Base-by-base conservation (phyloP, 768 basidiomycete genomes). In the Mycena epipterygia region DNA sequence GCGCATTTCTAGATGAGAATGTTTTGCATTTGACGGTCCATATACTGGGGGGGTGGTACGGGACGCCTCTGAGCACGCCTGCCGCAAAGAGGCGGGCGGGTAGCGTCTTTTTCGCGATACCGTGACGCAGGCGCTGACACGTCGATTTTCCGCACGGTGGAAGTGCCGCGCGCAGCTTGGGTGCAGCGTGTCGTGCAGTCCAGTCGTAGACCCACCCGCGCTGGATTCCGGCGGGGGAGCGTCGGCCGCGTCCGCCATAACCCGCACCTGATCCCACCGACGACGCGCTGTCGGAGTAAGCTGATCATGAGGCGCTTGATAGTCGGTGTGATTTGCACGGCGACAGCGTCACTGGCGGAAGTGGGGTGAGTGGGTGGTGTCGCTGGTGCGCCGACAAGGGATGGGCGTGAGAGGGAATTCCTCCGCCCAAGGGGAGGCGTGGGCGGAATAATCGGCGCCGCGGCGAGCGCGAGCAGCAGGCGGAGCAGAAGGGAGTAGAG, bases 211-310 rank as follows among this genome's bases (percentile, higher is more conserved):
- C n/a, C 35, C 13, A 17, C 68, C 32, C 5, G 52, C 32, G 33
- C 16, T 70, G 68, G 27, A 70, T 70, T 1, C 68, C 68, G 3
- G 64, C 68, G n/a, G n/a, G n/a, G n/a, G 23, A 70, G 68, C 8
- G 68, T 59, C 1, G 57, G 68, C 35, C 41, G 52, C 6, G 68
- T 64, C 68, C 68, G 32, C 68, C 68, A 14, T 70, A 70, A 1
- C 68, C 68, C 0, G 14, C 32, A 2, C 56, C 57, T 3, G 57
- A 64, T 25, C 53, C 67, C 2, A 37, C 30, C 21, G 67, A 12
- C 5, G 29, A 25, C 29, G 56, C 58, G 1, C 16, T 48, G 42
- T 70, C 52, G 3, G 68, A 70, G n/a, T 64, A 53, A 39, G 11
- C 32, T n/a, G n/a, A n/a, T n/a, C n/a, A n/a, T 23, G 68, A 70